Conservation (phyloP, 2,329 filamentous ascomycete species). For the Trichoderma aggressivum region DNA sequence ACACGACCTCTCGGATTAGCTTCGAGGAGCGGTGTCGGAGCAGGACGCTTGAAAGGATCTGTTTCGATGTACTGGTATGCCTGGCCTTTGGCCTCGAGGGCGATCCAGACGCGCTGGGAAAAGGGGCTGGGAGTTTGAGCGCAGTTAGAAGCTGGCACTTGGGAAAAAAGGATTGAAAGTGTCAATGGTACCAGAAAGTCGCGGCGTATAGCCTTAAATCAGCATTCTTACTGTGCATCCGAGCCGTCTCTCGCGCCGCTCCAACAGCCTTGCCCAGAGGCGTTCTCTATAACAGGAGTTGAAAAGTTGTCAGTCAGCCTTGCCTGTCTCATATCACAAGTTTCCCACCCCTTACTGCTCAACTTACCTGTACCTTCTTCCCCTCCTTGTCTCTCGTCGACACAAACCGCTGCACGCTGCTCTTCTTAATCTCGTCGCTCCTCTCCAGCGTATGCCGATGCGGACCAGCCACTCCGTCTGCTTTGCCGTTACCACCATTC, state of each 20-base stretch:
- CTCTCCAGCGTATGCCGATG: constrained; percentile 71
- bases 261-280: constrained; percentile 72
- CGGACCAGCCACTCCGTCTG: constrained; percentile 65
- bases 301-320: background rate
- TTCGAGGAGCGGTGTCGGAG: constrained; percentile 56
- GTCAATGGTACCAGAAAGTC: constrained; percentile 66
- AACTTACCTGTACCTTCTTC: constrained; percentile 46
- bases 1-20: constrained; percentile 74
- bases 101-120: constrained; percentile 86
- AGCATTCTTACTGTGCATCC: constrained; percentile 65
- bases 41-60: constrained; percentile 71
- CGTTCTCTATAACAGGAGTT: constrained; percentile 52
- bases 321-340: background rate
- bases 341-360: background rate
- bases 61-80: constrained; percentile 84
- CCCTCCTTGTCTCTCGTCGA: constrained; percentile 63
- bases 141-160: background rate
- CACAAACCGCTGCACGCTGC: constrained; percentile 66
- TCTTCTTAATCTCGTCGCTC: constrained; percentile 79
- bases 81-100: constrained; percentile 73
- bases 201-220: constrained; percentile 76
- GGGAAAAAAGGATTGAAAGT: constrained; percentile 25
- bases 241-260: constrained; percentile 63
- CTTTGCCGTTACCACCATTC: constrained; percentile 69
- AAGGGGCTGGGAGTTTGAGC: constrained; percentile 58